Base-by-base conservation (phyloP, 768 basidiomycete species). In the Cyclocybe aegerita region DNA sequence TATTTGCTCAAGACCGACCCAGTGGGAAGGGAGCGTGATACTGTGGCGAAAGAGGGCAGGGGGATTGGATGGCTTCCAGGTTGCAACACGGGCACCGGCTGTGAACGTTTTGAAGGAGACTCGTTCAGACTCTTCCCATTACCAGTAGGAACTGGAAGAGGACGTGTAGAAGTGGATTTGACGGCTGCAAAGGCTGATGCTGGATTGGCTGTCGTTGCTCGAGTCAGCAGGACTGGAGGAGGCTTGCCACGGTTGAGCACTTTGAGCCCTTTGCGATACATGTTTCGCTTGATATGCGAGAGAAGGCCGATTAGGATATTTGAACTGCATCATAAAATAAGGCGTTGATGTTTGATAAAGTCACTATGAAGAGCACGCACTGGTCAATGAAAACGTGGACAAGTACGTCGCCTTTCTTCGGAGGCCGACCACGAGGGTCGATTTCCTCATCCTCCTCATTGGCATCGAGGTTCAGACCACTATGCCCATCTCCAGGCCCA, bases 251-350 rank as follows among this genome's bases (percentile, higher is more conserved):
- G 4, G 43, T 32, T 10, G 47, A 44, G 31, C 40, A 43, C 12
- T 43, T 43, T 16, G 36, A 14, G 14, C 44, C 40, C 37, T 49
- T 60, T 46, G 42, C 16, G 50, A 53, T 9, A 56, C 23, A 23
- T 62, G 30, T 57, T 58, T 50, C 77, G 81, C 63, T 82, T 84
- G 45, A 88, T 66, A 65, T 86, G 82, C 29, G 76, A 80, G n/a
- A 93, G 65, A 48, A 93, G 78, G 32, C 91, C 91, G 53, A 94
- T 85, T 40, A 93, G 79, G 54, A 94, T 93, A 63, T 94, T 94
- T 11, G 91, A 93, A 57, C 91, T 93, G 17, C 74, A 61, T 53
- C 76, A 75, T 49, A 59, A 72, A 66, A 55, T 62, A 16, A 54
- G 35, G 41, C 29, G 35, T 5, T 31, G 53, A 47, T 29, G n/a